phyloP scores from a whole-genome alignment of 2,329 filamentous ascomycete species.

The Fusarium setosum region DNA sequence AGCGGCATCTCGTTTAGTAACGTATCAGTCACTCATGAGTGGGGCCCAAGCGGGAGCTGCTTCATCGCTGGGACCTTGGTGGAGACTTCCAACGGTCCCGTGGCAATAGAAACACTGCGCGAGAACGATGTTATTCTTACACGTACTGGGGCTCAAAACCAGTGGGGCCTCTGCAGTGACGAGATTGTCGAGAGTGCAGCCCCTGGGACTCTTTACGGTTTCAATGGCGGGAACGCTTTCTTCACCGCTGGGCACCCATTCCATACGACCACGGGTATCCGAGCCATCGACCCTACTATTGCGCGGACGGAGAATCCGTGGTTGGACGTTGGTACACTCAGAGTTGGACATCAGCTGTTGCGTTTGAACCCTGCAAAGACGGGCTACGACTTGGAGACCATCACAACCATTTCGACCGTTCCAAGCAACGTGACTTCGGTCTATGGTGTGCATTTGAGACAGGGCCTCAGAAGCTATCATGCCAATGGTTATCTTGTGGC shows the following conservation, averaged over 20 bases:
- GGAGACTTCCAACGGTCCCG: neutral
- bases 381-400: no score
- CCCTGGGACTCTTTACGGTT: neutral
- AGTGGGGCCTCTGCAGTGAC: neutral
- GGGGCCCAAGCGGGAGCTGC: neutral
- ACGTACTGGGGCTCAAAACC: neutral
- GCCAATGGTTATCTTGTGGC: constrained; percentile 14
- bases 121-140: neutral
- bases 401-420: no score
- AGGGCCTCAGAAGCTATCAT: constrained; percentile 14
- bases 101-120: neutral
- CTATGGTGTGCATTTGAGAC: constrained; percentile 6
- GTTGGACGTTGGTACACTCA: neutral
- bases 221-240: neutral
- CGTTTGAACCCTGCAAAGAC: neutral
- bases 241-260: constrained; percentile 5
- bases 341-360: neutral
- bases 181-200: neutral
- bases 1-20: neutral
- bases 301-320: constrained; percentile 7
- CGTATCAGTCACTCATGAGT: neutral
- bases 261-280: neutral
- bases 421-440: no score
- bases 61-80: neutral
- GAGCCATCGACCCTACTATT: neutral